Conservation (phyloP, 306 rosid species). For the cucumber (Cucumis sativus) region Cucumber_9930_V3 NC_026660.2:23570501-23571000, state of each 20-base stretch:
- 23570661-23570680: neutral
- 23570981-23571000: neutral
- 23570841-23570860: neutral
- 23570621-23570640: neutral
- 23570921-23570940: conserved; percentile 61
- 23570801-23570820: neutral
- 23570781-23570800: neutral
- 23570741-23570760: neutral
- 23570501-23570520: neutral
- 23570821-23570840: neutral
- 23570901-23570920: neutral
- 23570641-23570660: neutral
- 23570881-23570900: neutral
- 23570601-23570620: neutral
- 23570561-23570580: neutral
- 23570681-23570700: too few relatives aligned
- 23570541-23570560: neutral
- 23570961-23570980: conserved; percentile 31
- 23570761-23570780: neutral
- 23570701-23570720: too few relatives aligned
- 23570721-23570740: neutral
- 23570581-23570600: neutral
- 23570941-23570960: conserved; percentile 46
- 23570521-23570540: neutral
- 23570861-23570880: neutral